These are phyloP conservation scores for Ophiostoma perfectum DNA, from an alignment of 2,329 filamentous ascomycete species.

Conservation along the genomic window DNA sequence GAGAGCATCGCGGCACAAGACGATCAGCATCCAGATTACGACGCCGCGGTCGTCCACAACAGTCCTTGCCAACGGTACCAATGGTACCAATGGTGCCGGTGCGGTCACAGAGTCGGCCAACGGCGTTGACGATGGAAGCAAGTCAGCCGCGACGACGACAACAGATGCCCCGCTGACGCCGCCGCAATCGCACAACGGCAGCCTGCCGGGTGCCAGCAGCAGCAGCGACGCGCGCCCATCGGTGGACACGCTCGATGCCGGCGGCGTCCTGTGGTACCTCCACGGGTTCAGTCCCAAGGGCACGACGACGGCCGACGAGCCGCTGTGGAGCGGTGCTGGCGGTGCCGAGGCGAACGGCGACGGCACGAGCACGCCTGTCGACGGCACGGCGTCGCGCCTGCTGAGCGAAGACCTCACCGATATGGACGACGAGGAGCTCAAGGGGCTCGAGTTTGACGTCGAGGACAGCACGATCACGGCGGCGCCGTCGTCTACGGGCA, in stretches of 20 bases:
- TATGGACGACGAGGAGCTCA: slow-evolving; percentile 83
- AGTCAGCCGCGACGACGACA: background rate
- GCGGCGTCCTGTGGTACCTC: slow-evolving; percentile 85
- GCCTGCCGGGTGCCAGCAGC: slow-evolving; percentile 29
- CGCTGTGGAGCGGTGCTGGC: background rate
- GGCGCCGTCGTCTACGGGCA: background rate
- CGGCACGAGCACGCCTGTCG: background rate
- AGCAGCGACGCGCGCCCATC: slow-evolving; percentile 35
- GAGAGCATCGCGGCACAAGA: slow-evolving; percentile 22
- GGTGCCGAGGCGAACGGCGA: background rate
- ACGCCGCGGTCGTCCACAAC: slow-evolving; percentile 32
- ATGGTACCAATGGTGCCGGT: slow-evolving; percentile 27
- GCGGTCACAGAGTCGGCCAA: background rate
- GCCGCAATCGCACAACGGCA: slow-evolving; percentile 56
- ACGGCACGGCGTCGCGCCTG: slow-evolving; percentile 33
- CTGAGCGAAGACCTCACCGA: slow-evolving; percentile 88
- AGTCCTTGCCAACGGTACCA: slow-evolving; percentile 26
- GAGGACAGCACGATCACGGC: slow-evolving; percentile 45
- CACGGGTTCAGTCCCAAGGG: slow-evolving; percentile 72
- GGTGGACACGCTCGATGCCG: slow-evolving; percentile 56
- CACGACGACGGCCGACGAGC: slow-evolving; percentile 54
- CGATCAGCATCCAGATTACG: slow-evolving; percentile 41
- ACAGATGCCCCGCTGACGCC: slow-evolving; percentile 53
- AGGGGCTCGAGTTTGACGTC: slow-evolving; percentile 57
- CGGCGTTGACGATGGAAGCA: slow-evolving; percentile 18